Conservation (phyloP, 257 asterid genomes). For the Ballota nigra region DNA sequence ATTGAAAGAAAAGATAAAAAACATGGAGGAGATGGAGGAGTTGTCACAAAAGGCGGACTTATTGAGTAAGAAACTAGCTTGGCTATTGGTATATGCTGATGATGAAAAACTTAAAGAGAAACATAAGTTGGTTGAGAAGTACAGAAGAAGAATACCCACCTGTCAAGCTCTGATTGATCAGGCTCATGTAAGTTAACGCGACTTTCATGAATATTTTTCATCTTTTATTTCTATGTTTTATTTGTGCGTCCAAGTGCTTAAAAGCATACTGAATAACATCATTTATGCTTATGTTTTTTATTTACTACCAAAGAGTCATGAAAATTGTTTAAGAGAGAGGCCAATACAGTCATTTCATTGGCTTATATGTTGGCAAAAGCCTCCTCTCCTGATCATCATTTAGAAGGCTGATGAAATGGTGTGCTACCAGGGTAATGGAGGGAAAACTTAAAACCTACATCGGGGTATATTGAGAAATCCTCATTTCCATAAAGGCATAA, state of each 20-base stretch:
- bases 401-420: constrained; percentile 5
- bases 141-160: constrained; percentile 57
- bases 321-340: constrained; percentile 7
- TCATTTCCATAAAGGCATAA: background rate
- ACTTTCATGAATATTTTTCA: background rate
- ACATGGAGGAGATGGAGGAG: constrained; percentile 82
- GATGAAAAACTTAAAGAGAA: constrained; percentile 59
- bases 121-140: constrained; percentile 48
- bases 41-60: constrained; percentile 59
- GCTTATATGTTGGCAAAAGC: background rate
- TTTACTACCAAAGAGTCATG: constrained; percentile 10
- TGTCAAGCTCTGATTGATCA: constrained; percentile 68
- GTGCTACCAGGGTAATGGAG: background rate
- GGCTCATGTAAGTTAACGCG: constrained; percentile 47
- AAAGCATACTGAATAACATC: constrained; percentile 1
- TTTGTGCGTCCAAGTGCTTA: constrained; percentile 13
- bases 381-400: constrained; percentile 1
- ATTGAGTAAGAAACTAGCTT: constrained; percentile 80
- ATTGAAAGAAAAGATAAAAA: constrained; percentile 74
- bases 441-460: constrained; percentile 18
- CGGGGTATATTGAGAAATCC: background rate
- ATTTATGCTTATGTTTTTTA: background rate
- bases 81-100: constrained; percentile 86
- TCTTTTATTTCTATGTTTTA: background rate
- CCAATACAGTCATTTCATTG: constrained; percentile 14